Conservation (phyloP, 805 yeast species). For the Ogataea dorogensis region DNA sequence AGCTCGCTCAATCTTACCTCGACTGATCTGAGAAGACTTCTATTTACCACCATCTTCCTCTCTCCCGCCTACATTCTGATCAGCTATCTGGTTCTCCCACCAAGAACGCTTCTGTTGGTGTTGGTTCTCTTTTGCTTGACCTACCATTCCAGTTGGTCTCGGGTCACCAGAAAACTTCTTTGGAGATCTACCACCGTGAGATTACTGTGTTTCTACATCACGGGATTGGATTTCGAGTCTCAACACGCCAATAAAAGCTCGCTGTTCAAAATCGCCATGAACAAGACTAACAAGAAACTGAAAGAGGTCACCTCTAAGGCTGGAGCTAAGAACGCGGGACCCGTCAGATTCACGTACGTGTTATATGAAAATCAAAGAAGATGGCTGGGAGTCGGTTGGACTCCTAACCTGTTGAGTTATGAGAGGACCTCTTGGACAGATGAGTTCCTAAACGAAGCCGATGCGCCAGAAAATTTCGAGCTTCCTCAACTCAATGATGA, state of each 20-base stretch:
- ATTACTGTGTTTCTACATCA: slow-evolving; percentile 70
- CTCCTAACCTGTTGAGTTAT: slow-evolving; percentile 82
- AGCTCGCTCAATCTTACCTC: slow-evolving; percentile 69
- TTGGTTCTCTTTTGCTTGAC: slow-evolving; percentile 64
- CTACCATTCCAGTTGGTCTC: slow-evolving; percentile 83
- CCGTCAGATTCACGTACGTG: slow-evolving; percentile 85
- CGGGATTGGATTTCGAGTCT: slow-evolving; percentile 74
- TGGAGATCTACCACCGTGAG: slow-evolving; percentile 82
- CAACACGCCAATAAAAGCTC: slow-evolving; percentile 35
- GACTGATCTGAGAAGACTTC: slow-evolving; percentile 73
- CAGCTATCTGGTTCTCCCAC: slow-evolving; percentile 66
- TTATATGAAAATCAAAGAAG: slow-evolving; percentile 92
- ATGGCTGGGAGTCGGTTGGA: slow-evolving; percentile 99
- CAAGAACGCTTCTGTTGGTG: slow-evolving; percentile 60
- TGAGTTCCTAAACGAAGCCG: slow-evolving; percentile 84
- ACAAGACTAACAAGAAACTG: slow-evolving; percentile 45
- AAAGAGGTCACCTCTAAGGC: slow-evolving; percentile 23
- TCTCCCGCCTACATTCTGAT: slow-evolving; percentile 81
- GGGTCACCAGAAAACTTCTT: slow-evolving; percentile 76
- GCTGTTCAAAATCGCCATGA: slow-evolving; percentile 54
- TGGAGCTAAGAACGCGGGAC: slow-evolving; percentile 26
- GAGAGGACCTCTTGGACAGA: slow-evolving; percentile 98
- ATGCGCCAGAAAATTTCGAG: slow-evolving; percentile 72
- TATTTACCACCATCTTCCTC: slow-evolving; percentile 79
- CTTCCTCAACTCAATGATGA: slow-evolving; percentile 71